These are phyloP conservation scores for Vanrija sp. DNA, from an alignment of 1,284 basidiomycete species.

Conservation along the genomic window DNA sequence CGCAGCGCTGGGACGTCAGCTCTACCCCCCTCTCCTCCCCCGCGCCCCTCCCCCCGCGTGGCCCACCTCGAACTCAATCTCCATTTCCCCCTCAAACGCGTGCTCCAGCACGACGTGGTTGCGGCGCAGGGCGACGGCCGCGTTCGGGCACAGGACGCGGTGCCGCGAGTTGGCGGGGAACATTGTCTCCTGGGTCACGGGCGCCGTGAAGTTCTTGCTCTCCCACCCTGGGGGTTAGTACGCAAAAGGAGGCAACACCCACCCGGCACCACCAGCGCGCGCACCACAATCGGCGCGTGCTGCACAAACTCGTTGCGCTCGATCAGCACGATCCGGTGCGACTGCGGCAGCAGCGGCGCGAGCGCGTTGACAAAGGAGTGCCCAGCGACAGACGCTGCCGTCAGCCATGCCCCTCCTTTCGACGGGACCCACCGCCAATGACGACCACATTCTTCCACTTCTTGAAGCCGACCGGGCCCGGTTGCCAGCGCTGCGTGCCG, in stretches of 20 bases:
- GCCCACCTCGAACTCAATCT: constrained; percentile 47
- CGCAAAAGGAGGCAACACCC: constrained; percentile 5
- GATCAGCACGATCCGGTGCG: constrained; percentile 50
- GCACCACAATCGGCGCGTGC: constrained; percentile 46
- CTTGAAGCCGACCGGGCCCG: too few species aligned
- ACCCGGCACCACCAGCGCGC: constrained; percentile 49
- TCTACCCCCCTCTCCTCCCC: background rate
- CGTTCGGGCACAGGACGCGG: constrained; percentile 36
- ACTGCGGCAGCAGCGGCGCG: constrained; percentile 37
- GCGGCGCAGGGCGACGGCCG: constrained; percentile 42
- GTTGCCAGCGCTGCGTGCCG: too few species aligned
- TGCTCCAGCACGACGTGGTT: constrained; percentile 40
- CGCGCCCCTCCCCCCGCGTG: background rate
- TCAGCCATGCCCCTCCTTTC: background rate
- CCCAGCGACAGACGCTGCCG: constrained; percentile 39
- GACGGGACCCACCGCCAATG: constrained; percentile 36
- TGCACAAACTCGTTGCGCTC: constrained; percentile 47
- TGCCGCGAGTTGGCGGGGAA: constrained; percentile 35
- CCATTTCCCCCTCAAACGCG: constrained; percentile 40
- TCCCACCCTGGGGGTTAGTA: constrained; percentile 38
- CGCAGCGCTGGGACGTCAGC: constrained; percentile 23
- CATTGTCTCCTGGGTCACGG: constrained; percentile 36
- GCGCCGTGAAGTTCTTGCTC: constrained; percentile 34
- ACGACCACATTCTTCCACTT: constrained; percentile 36
- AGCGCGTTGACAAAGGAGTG: constrained; percentile 41